phyloP scores from a whole-genome alignment of 2,329 filamentous ascomycete genomes.

The Thermomyces lanuginosus region DNA sequence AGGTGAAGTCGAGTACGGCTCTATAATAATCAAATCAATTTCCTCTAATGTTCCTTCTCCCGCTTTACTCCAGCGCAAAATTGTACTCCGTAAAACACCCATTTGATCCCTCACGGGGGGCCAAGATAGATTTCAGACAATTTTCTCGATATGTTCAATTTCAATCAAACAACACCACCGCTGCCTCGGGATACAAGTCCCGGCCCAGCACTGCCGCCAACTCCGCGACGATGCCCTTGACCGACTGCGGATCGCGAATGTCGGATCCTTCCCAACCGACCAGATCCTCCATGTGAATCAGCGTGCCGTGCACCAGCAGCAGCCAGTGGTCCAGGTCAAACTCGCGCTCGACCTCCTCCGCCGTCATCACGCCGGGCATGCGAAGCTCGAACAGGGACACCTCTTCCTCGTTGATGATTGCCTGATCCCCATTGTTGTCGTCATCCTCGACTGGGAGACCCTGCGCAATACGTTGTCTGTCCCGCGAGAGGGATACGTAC shows the following conservation, averaged over 20 bases:
- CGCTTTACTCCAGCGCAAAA: neutral
- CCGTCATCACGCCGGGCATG: constrained; percentile 31
- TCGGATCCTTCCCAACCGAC: constrained; percentile 31
- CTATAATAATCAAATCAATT: neutral
- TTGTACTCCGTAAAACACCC: neutral
- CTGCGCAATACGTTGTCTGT: constrained; percentile 12
- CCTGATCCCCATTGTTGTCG: constrained; percentile 1
- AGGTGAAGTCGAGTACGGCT: neutral
- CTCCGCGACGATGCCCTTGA: constrained; percentile 33
- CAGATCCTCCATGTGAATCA: constrained; percentile 32
- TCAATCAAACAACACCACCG: constrained; percentile 24
- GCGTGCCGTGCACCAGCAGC: constrained; percentile 23
- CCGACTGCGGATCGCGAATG: constrained; percentile 25
- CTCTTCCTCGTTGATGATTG: constrained; percentile 22
- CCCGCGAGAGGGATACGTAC: constrained; percentile 31
- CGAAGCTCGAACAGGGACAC: constrained; percentile 30
- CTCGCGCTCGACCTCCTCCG: constrained; percentile 22
- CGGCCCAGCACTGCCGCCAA: constrained; percentile 30
- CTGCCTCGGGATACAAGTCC: constrained; percentile 25
- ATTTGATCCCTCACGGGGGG: too few relatives aligned
- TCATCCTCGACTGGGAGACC: constrained; percentile 3
- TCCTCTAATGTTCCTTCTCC: neutral
- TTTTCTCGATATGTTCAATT: neutral
- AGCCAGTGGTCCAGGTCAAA: constrained; percentile 30
- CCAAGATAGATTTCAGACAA: constrained; percentile 1